Percentiles rank a stretch among this genome's conserved stretches.
Conservation (phyloP, 106 monocot genomes). For the Dendrobium huoshanense region DNA sequence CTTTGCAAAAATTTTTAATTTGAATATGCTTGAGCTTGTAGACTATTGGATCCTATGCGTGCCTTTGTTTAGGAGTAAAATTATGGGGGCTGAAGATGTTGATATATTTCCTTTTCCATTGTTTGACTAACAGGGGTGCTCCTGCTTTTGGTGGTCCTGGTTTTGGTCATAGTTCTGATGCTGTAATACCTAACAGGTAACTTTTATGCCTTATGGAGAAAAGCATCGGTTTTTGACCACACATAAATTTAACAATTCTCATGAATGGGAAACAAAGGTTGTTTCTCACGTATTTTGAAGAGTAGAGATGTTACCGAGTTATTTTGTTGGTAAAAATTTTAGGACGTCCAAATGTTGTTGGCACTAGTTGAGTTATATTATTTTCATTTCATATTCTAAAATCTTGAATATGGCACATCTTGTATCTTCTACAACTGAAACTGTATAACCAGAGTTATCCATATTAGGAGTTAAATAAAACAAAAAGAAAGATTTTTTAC, state of each 20-base stretch:
- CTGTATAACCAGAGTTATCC: too few species aligned
- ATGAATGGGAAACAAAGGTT: neutral
- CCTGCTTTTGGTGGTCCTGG: constrained; percentile 98
- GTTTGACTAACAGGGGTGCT: constrained; percentile 51
- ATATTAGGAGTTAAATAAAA: too few species aligned
- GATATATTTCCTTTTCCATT: neutral
- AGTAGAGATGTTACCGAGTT: neutral
- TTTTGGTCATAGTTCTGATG: constrained; percentile 75
- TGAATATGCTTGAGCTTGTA: neutral
- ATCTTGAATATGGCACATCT: too few species aligned
- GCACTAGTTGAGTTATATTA: neutral
- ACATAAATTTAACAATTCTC: neutral
- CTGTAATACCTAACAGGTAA: constrained; percentile 53
- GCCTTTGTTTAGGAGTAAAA: neutral
- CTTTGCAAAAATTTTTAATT: neutral
- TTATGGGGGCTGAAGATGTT: neutral
- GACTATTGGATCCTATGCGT: too few species aligned
- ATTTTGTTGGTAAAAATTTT: neutral
- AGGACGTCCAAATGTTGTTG: neutral
- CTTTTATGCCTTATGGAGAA: neutral
- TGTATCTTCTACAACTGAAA: too few species aligned
- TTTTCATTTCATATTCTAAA: too few species aligned
- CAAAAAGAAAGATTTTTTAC: too few species aligned
- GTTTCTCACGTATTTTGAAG: neutral
- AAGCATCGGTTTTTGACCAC: too few species aligned